These are phyloP conservation scores for Codiaeum variegatum DNA, from an alignment of 441 rosid genomes.

Conservation along the genomic window DNA sequence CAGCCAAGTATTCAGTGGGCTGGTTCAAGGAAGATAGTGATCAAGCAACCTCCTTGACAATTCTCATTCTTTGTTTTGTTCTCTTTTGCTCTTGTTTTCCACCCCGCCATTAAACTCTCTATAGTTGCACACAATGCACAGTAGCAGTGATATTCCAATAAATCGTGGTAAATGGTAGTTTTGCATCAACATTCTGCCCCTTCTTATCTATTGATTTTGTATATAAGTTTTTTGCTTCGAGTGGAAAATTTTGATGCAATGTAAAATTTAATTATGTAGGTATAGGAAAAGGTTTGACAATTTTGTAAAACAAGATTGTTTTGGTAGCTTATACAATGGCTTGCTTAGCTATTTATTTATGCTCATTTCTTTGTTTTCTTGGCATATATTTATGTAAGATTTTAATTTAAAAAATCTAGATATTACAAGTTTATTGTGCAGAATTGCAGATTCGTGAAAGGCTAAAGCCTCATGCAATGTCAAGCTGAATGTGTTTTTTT, in stretches of 20 bases:
- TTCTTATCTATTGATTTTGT: neutral
- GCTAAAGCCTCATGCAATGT: neutral
- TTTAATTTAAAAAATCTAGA: neutral
- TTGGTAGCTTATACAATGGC: neutral
- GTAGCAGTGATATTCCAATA: constrained; percentile 8
- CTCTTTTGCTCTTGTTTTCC: neutral
- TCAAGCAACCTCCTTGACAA: constrained; percentile 3
- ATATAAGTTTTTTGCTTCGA: constrained; percentile 8
- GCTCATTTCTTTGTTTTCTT: neutral
- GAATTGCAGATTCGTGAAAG: neutral
- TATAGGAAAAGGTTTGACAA: constrained; percentile 10
- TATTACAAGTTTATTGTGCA: neutral
- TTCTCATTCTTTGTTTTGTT: neutral
- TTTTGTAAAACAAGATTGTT: constrained; percentile 6
- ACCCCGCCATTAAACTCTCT: neutral
- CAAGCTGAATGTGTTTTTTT: no score
- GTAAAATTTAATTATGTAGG: constrained; percentile 20
- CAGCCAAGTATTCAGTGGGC: constrained; percentile 96
- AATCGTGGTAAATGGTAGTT: constrained; percentile 7
- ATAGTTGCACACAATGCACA: constrained; percentile 19
- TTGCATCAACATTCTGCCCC: neutral
- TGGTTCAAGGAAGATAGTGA: constrained; percentile 83
- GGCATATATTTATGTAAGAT: no score
- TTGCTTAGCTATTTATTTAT: neutral
- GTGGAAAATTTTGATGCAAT: constrained; percentile 28